These are phyloP conservation scores for Chytriomyces confervae DNA, from an alignment of 192 early-diverging fungal species.

Conservation along the genomic window DNA sequence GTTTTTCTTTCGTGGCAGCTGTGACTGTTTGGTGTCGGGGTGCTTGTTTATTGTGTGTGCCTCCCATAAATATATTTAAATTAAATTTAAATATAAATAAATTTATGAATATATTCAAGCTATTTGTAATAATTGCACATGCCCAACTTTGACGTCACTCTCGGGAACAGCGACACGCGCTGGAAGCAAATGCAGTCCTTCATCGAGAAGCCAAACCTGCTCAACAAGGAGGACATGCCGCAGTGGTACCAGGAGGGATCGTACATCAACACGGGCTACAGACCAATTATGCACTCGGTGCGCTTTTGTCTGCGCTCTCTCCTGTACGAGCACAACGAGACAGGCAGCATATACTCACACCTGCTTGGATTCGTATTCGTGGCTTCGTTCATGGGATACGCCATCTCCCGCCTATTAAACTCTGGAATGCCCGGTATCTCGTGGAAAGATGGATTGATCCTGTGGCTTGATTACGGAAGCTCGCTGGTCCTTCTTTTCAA, in stretches of 20 bases:
- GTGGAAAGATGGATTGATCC: background rate
- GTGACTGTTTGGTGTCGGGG: no score
- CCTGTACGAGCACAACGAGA: conserved; percentile 90
- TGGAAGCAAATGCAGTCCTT: no score
- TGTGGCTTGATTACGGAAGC: background rate
- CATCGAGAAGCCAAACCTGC: background rate
- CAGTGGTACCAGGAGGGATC: conserved; percentile 70
- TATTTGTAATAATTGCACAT: no score
- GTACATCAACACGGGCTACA: conserved; percentile 80
- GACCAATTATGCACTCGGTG: conserved; percentile 77
- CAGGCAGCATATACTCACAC: conserved; percentile 89
- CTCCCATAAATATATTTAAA: no score
- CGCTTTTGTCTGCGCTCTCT: conserved; percentile 73
- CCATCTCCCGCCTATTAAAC: background rate
- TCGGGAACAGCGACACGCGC: no score
- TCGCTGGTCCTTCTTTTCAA: background rate
- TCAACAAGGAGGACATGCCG: conserved; percentile 24
- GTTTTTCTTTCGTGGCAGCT: no score
- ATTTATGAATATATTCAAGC: no score
- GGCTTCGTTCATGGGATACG: conserved; percentile 24
- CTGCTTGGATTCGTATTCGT: conserved; percentile 70
- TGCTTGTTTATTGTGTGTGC: no score
- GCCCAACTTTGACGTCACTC: no score
- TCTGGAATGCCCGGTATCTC: background rate
- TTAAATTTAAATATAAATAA: no score